A percentile compares a stretch with the other conserved stretches of the same genome.
These are phyloP conservation scores for Cutaneotrichosporon cavernicola DNA, from an alignment of 1,284 basidiomycete genomes.

Conservation along the genomic window DNA sequence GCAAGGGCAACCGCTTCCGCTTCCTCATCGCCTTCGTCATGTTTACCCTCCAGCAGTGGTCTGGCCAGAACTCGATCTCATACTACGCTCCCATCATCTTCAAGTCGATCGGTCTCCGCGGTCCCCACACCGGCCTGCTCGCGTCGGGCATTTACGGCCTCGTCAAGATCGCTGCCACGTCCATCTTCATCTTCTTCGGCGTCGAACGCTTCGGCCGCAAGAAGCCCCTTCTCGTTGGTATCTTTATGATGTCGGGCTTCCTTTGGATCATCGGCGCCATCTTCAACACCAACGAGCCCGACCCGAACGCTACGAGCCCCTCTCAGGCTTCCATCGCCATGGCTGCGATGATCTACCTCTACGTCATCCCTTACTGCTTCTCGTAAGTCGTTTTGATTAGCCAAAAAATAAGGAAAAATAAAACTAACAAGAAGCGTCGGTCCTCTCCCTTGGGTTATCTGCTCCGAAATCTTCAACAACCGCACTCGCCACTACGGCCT, in stretches of 20 bases:
- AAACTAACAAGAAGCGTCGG: too few species aligned
- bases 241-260: conserved; percentile 63
- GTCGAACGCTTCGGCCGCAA: conserved; percentile 58
- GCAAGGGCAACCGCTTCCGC: conserved; percentile 69
- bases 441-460: conserved; percentile 23
- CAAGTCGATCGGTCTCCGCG: conserved; percentile 59
- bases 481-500: conserved; percentile 74
- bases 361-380: conserved; percentile 54
- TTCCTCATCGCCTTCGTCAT: conserved; percentile 64
- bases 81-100: conserved; percentile 67
- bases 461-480: conserved; percentile 77
- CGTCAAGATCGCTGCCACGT: conserved; percentile 70
- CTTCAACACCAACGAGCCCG: conserved; percentile 66
- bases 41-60: conserved; percentile 66
- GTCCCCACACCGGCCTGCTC: conserved; percentile 61
- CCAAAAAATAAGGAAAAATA: too few species aligned
- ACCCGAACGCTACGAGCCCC: background rate
- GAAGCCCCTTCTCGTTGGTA: conserved; percentile 32
- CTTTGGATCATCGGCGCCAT: conserved; percentile 70
- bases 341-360: conserved; percentile 52
- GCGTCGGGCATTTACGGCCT: conserved; percentile 82
- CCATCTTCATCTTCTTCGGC: conserved; percentile 63
- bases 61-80: conserved; percentile 63
- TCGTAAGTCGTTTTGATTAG: conserved; percentile 9
- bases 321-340: conserved; percentile 48